A percentile compares a stretch with the other conserved stretches of the same genome.
Evolutionary conservation across 192 early-diverging fungal species (phyloP).

Genomic region (Nowakowskiella sp.): DNA sequence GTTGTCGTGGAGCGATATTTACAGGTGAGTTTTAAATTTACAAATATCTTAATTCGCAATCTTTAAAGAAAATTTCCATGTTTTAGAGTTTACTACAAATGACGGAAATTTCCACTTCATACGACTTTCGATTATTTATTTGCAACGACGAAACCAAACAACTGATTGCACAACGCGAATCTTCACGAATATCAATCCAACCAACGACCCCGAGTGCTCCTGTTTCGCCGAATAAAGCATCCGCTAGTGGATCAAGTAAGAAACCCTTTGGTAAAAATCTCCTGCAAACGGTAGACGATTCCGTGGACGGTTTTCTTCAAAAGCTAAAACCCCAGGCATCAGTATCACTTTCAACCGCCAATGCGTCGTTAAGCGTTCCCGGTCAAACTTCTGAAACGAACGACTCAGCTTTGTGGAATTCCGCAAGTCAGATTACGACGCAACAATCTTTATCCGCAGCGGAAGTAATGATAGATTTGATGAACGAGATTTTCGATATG

Average conservation of each 20-base stretch:
- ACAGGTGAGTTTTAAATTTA: conserved; percentile 16
- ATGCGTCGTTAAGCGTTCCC: conserved; percentile 1
- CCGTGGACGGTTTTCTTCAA: conserved; percentile 52
- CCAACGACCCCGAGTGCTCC: no score
- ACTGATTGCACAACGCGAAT: no score
- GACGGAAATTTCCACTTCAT: conserved; percentile 48
- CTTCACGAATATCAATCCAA: no score
- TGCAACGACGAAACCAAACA: conserved; percentile 34
- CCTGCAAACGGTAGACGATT: conserved; percentile 65
- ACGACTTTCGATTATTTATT: conserved; percentile 63
- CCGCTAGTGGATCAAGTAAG: no score
- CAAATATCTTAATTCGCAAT: conserved; percentile 1
- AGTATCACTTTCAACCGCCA: conserved; percentile 1
- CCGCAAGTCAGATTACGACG: neutral
- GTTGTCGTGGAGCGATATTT: conserved; percentile 63
- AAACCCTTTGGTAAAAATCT: conserved; percentile 61
- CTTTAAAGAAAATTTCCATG: conserved; percentile 11
- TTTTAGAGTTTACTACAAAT: conserved; percentile 42
- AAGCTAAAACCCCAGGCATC: conserved; percentile 2
- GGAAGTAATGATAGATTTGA: conserved; percentile 71
- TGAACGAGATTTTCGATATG: conserved; percentile 91
- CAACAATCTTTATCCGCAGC: conserved; percentile 17
- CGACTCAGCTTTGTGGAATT: neutral
- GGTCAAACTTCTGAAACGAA: neutral
- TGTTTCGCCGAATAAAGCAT: no score